These are phyloP conservation scores for Achaetomiella virescens DNA, from an alignment of 495 filamentous ascomycete species.

Conservation along the genomic window DNA sequence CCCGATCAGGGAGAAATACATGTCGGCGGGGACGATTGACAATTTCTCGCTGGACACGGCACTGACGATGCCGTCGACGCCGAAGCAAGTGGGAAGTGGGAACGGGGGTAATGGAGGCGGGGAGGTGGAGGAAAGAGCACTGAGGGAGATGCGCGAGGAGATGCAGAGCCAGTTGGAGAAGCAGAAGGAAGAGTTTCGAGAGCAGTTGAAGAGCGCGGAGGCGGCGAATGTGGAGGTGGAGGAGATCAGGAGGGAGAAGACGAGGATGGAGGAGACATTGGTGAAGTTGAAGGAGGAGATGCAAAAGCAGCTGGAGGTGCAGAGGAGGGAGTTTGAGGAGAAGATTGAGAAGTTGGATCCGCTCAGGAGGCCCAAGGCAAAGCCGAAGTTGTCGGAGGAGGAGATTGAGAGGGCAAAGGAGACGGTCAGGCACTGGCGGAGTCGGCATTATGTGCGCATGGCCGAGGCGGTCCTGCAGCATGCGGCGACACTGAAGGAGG, in stretches of 20 bases:
- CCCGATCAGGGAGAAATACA: conserved; percentile 87
- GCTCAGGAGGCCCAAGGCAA: conserved; percentile 43
- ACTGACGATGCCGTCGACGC: conserved; percentile 89
- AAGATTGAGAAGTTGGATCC: conserved; percentile 46
- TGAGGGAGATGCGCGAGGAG: conserved; percentile 71
- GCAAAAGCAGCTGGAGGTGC: conserved; percentile 67
- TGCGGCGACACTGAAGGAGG: conserved; percentile 84
- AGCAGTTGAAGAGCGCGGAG: conserved; percentile 72
- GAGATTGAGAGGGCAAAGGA: conserved; percentile 65
- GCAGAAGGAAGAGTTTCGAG: conserved; percentile 78
- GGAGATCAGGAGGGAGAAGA: conserved; percentile 78
- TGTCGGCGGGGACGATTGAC: conserved; percentile 91
- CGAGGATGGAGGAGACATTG: conserved; percentile 79
- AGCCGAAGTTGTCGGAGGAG: conserved; percentile 59
- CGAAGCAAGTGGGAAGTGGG: conserved; percentile 71
- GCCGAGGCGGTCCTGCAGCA: conserved; percentile 87
- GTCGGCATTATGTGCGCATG: conserved; percentile 85
- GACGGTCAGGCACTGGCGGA: conserved; percentile 68
- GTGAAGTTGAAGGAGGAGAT: conserved; percentile 76
- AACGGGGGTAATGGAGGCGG: conserved; percentile 56
- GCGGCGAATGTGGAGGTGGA: conserved; percentile 72
- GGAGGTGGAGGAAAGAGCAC: conserved; percentile 60
- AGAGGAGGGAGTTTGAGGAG: conserved; percentile 70
- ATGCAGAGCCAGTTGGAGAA: conserved; percentile 85
- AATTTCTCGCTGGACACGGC: conserved; percentile 95